Base-by-base conservation (phyloP, 73 alveolate genomes). In the Blepharisma japonicum region DNA sequence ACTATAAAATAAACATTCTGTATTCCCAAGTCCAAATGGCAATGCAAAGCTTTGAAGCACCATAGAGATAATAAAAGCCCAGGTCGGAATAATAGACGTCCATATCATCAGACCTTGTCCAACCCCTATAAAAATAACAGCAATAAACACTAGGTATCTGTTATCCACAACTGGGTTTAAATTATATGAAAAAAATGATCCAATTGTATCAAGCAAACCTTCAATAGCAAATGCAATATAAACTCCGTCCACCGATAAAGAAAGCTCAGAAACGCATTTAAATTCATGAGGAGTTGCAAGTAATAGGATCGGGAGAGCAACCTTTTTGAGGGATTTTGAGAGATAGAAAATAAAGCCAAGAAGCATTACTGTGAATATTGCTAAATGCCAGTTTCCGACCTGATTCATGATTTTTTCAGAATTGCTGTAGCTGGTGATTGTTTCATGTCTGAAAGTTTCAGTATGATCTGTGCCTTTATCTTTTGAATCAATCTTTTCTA, bases 1-100 rank as follows among this genome's bases (percentile, higher is more conserved):
- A n/a, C 47, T 25, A 14, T 18, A 11, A 14, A 61, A 25, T 39
- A 61, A 9, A 2, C 18, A 14, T 9, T 39, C 46, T 25, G 49
- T 39, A 9, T 9, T 18, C 18, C 14, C 46, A n/a, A 61, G 18
- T 5, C 74, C 74, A 14, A 61, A 20, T 14, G 50, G 39, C 38
- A 14, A 14, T 8, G 74, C 14, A 61, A 61, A 61, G 39, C 74
- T 25, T 61, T 61, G 74, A n/a, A 61, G 23, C 14, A 39, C 74
- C 18, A 61, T 9, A 18, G 47, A n/a, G 39, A 25, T 48, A 4
- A 39, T 25, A 14, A 61, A 25, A n/a, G 23, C 18, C 23, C 23
- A 14, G 2, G 23, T 8, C 14, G 49, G 11, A 2, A 61, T 61
- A 8, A 14, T 18, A 8, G 38, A 14, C 14, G 14, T 20, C 47